Percentiles rank a stretch among this genome's conserved stretches.
Evolutionary conservation across 2,329 filamentous ascomycete genomes (phyloP).

Genomic region (Diaporthe eres): DNA sequence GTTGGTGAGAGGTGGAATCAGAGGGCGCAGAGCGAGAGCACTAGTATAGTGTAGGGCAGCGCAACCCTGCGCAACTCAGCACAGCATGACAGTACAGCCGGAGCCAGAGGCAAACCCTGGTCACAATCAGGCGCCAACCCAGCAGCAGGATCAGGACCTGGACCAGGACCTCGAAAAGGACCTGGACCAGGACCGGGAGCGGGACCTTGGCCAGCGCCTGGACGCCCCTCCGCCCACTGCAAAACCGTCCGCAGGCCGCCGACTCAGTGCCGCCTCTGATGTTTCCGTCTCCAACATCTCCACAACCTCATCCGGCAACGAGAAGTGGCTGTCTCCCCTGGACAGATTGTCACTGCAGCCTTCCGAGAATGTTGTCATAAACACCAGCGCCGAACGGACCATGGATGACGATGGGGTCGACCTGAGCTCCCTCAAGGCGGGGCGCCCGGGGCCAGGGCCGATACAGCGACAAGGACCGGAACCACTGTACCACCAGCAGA

Average conservation of each 20-base stretch:
- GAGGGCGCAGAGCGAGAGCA: neutral
- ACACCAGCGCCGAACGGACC: neutral
- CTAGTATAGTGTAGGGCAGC: slow-evolving; percentile 3
- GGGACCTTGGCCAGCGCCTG: neutral
- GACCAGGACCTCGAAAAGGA: neutral
- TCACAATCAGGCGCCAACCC: slow-evolving; percentile 2
- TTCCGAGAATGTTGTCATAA: slow-evolving; percentile 10
- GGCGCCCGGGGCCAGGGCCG: slow-evolving; percentile 6
- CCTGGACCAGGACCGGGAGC: neutral
- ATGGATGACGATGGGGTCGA: slow-evolving; percentile 35
- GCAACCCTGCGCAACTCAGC: neutral
- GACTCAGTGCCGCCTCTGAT: slow-evolving; percentile 16
- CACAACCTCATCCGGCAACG: slow-evolving; percentile 29
- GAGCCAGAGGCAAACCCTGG: slow-evolving; percentile 14
- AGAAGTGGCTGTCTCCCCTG: slow-evolving; percentile 36
- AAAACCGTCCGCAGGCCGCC: slow-evolving; percentile 5
- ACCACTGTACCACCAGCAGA: slow-evolving; percentile 21
- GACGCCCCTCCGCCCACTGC: neutral
- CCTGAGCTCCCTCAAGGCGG: slow-evolving; percentile 31
- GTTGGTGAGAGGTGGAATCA: neutral
- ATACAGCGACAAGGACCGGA: neutral
- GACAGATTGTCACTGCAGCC: slow-evolving; percentile 28
- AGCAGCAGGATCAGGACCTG: slow-evolving; percentile 19
- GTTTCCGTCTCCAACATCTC: slow-evolving; percentile 17
- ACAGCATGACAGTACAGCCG: neutral